Evolutionary conservation across 169 alveolate species (phyloP).

Genomic region (Plasmodium reichenowi): DNA sequence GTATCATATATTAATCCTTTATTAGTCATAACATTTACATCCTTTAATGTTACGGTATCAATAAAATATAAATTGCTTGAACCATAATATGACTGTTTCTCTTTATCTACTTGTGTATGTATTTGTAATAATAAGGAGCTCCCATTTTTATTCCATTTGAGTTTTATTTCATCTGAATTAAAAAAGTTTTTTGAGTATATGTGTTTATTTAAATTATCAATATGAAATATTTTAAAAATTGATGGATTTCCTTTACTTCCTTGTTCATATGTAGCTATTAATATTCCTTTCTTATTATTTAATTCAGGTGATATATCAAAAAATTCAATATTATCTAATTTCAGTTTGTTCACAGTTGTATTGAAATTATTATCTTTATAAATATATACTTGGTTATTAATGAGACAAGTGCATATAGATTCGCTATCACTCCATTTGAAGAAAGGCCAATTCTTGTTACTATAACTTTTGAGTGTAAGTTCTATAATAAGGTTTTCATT

Average conservation of each 20-base stretch:
- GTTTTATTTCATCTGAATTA: constrained; percentile 83
- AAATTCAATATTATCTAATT: constrained; percentile 44
- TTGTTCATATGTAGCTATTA: constrained; percentile 51
- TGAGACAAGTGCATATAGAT: constrained; percentile 21
- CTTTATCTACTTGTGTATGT: constrained; percentile 83
- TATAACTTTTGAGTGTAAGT: constrained; percentile 29
- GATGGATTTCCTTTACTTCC: constrained; percentile 64
- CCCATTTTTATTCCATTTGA: constrained; percentile 85
- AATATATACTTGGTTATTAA: constrained; percentile 22
- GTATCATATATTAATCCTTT: constrained; percentile 83
- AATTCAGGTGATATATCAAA: constrained; percentile 70
- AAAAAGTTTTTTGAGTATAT: constrained; percentile 72
- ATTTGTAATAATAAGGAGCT: constrained; percentile 79
- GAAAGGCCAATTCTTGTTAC: constrained; percentile 61
- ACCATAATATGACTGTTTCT: constrained; percentile 82
- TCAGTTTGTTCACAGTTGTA: neutral
- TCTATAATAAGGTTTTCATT: constrained; percentile 33
- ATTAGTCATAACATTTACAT: constrained; percentile 46
- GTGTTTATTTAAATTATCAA: constrained; percentile 18
- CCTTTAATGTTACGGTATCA: constrained; percentile 46
- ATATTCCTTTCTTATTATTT: constrained; percentile 21
- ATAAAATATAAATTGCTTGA: constrained; percentile 80
- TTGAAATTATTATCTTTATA: constrained; percentile 24
- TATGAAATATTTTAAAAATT: constrained; percentile 36
- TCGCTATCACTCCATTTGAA: constrained; percentile 66